Base-by-base conservation (phyloP, 2,329 filamentous ascomycete species). In the Ophiostoma sp. region DNA sequence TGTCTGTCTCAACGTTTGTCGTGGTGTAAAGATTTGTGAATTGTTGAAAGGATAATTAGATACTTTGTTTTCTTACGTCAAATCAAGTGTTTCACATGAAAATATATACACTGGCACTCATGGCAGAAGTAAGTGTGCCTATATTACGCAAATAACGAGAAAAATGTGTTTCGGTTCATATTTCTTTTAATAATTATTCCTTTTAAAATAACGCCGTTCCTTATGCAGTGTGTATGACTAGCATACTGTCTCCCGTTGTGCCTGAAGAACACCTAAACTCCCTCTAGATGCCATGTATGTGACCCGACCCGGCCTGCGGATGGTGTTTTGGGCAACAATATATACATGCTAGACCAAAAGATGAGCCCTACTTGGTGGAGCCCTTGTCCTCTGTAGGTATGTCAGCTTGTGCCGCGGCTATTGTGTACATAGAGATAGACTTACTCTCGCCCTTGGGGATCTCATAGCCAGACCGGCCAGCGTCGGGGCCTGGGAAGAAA, bases 361-460 rank as follows among this genome's bases (percentile, higher is more conserved):
- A 40, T 11, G 14, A 18, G 36, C 16, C 8, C 18, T 52, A 55
- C 47, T 69, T 67, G 9, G 68, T 69, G 9, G 65, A 27, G 42
- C 68, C 66, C 49, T 67, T 67, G 63, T 69, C 68, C 41, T 69
- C 68, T 69, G 63, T 3, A 12, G 4, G 27, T 27, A 11, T 2
- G 64, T 67, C n/a, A 65, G 42, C 36, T 41, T 18, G 16, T 12
- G 14, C 16, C 52, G 38, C 2, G 14, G 5, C 12, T 11, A 16
- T n/a, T 60, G 36, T n/a, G 4, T 3, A 7, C 2, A 38, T 6
- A 16, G 1, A 14, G 7, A 1, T n/a, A 9, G 7, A 68, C 69
- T n/a, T 44, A 70, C 69, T 70, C 66, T 70, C 69, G 66, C 69
- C 69, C 41, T 70, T 70, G 16, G 69, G 68, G 42, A 70, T 68